Conservation (phyloP, 148 eudicot species). For the Silene latifolia region DNA sequence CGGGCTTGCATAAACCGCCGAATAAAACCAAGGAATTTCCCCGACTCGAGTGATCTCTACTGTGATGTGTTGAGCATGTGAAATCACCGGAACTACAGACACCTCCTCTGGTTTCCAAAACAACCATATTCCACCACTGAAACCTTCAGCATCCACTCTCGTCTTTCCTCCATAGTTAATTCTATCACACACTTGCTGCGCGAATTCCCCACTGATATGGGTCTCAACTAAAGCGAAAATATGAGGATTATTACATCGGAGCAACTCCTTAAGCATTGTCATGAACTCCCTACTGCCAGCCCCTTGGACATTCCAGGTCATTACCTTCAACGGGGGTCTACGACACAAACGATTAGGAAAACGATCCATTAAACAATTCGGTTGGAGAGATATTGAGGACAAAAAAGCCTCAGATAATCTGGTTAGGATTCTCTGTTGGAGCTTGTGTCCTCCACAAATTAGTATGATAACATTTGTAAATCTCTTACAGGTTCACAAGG, state of each 20-base stretch:
- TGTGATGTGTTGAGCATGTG: neutral
- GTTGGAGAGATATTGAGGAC: too few species aligned
- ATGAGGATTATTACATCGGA: neutral
- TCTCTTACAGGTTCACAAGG: too few species aligned
- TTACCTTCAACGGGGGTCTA: neutral
- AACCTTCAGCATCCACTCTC: neutral
- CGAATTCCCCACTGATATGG: neutral
- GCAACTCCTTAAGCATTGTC: neutral
- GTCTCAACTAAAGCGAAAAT: neutral
- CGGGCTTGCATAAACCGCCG: neutral
- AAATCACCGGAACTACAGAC: neutral
- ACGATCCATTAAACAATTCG: neutral
- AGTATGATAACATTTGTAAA: too few species aligned
- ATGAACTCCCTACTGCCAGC: neutral
- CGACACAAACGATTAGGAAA: too few species aligned
- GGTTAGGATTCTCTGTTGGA: too few species aligned
- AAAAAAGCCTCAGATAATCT: too few species aligned
- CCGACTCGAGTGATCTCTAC: neutral
- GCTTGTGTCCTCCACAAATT: too few species aligned
- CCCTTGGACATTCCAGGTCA: constrained; percentile 15
- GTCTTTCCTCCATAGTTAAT: neutral
- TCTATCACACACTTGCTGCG: neutral
- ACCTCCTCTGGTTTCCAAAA: neutral
- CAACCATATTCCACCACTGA: too few species aligned
- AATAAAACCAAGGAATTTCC: neutral